These are phyloP conservation scores for Pisolithus thermaeus DNA, from an alignment of 1,284 basidiomycete species.

Conservation along the genomic window DNA sequence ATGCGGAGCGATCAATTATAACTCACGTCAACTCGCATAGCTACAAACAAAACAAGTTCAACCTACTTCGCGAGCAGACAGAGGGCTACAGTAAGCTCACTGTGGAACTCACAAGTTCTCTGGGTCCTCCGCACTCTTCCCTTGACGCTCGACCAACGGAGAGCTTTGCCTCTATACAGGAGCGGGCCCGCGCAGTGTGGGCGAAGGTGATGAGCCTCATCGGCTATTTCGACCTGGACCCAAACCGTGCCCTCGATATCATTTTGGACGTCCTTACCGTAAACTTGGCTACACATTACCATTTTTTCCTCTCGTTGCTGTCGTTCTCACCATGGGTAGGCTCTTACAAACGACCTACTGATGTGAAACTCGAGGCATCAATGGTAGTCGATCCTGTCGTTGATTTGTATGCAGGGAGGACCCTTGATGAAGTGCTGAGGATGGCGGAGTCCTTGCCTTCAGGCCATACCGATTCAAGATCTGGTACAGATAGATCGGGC, in stretches of 20 bases:
- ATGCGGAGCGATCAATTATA: not conserved
- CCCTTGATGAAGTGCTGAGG: slow-evolving; percentile 58
- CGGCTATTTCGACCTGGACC: slow-evolving; percentile 95
- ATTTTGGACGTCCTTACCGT: slow-evolving; percentile 88
- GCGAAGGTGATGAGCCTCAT: slow-evolving; percentile 83
- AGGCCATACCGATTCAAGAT: slow-evolving; percentile 10
- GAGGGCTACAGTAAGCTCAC: slow-evolving; percentile 95
- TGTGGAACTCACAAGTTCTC: slow-evolving; percentile 74
- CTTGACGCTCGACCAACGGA: slow-evolving; percentile 59
- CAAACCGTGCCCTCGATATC: slow-evolving; percentile 89
- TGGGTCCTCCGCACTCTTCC: slow-evolving; percentile 67
- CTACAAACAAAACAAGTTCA: slow-evolving; percentile 99
- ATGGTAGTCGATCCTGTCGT: slow-evolving; percentile 35
- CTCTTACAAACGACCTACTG: slow-evolving; percentile 32
- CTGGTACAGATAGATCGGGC: slow-evolving; percentile 22
- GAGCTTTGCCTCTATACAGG: slow-evolving; percentile 47
- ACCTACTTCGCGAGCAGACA: slow-evolving; percentile 93
- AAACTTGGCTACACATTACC: slow-evolving; percentile 78
- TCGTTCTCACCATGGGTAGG: slow-evolving; percentile 78
- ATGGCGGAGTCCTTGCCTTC: slow-evolving; percentile 38
- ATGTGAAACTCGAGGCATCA: slow-evolving; percentile 23
- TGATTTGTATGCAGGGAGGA: slow-evolving; percentile 50
- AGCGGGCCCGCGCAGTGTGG: slow-evolving; percentile 75
- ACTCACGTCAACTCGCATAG: slow-evolving; percentile 32
- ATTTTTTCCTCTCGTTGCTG: slow-evolving; percentile 89